Conservation (phyloP, 352 stramenopile genomes). For the Peronospora tabacina region DNA sequence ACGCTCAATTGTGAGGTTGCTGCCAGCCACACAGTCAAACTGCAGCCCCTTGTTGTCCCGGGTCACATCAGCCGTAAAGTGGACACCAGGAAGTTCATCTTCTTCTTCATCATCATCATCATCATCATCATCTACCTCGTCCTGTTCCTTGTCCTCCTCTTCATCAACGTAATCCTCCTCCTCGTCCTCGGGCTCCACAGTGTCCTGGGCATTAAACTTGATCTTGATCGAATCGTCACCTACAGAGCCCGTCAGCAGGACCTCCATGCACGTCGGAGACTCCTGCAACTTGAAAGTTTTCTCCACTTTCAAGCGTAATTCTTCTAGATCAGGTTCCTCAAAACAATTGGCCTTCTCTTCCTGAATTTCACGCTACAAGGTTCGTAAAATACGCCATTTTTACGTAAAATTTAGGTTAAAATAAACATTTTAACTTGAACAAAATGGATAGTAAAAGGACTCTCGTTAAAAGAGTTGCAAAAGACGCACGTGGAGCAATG, state of each 20-base stretch:
- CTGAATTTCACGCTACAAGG: conserved; percentile 52
- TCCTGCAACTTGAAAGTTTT: conserved; percentile 62
- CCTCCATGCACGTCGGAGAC: conserved; percentile 49
- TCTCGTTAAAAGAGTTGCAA: too few relatives aligned
- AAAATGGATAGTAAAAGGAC: too few relatives aligned
- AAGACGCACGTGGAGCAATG: conserved; percentile 17
- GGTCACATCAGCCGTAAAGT: conserved; percentile 65
- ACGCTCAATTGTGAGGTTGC: conserved; percentile 71
- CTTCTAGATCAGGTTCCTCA: conserved; percentile 59
- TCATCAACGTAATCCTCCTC: conserved; percentile 44
- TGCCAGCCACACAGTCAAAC: conserved; percentile 77
- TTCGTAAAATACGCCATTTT: not conserved
- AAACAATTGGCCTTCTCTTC: conserved; percentile 85
- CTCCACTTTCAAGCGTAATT: conserved; percentile 58
- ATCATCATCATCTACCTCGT: conserved; percentile 35
- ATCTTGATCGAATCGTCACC: conserved; percentile 54
- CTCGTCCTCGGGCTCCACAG: conserved; percentile 62
- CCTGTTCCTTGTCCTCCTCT: conserved; percentile 31
- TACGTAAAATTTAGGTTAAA: not conserved
- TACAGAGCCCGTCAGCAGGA: conserved; percentile 49
- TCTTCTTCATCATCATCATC: conserved; percentile 48
- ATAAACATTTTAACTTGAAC: too few relatives aligned
- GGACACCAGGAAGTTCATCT: conserved; percentile 68
- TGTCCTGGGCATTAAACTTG: conserved; percentile 76
- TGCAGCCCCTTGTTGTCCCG: conserved; percentile 67